Percentiles rank a stretch among this genome's conserved stretches.
Conservation (phyloP, 1,284 basidiomycete species). For the Bjerkandera adusta region DNA sequence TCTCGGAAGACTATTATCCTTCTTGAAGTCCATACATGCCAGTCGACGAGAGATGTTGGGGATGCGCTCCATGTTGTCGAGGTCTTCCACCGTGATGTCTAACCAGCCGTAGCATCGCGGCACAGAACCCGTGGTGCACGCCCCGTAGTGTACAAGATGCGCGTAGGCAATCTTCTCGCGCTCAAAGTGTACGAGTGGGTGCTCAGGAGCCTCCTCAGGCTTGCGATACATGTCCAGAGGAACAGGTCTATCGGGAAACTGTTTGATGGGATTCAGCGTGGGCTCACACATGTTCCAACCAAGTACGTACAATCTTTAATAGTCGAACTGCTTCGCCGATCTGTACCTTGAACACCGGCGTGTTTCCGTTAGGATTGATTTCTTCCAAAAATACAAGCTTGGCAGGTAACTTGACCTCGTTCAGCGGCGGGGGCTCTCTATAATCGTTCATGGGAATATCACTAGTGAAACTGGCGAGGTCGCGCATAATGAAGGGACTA, state of each 20-base stretch:
- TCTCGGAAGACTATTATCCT: background rate
- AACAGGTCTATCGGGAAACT: background rate
- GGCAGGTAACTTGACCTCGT: background rate
- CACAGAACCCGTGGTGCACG: background rate
- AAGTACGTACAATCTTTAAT: background rate
- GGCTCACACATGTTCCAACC: too few species aligned
- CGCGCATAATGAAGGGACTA: background rate
- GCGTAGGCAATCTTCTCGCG: constrained; percentile 9
- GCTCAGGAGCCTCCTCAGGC: background rate
- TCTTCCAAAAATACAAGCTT: background rate
- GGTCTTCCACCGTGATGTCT: constrained; percentile 1
- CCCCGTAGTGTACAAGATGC: constrained; percentile 10
- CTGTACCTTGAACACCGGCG: background rate
- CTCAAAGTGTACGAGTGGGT: constrained; percentile 1
- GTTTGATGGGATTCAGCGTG: too few species aligned
- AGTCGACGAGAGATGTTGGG: background rate
- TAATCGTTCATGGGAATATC: background rate
- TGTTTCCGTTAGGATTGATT: constrained; percentile 1
- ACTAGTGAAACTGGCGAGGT: background rate
- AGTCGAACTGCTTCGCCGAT: background rate
- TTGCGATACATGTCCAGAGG: background rate
- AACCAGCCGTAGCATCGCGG: constrained; percentile 12
- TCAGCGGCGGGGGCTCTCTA: background rate
- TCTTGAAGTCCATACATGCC: background rate
- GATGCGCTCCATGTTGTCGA: too few species aligned